phyloP scores from a whole-genome alignment of 257 asterid genomes.

The Solanum chmielewskii region DNA sequence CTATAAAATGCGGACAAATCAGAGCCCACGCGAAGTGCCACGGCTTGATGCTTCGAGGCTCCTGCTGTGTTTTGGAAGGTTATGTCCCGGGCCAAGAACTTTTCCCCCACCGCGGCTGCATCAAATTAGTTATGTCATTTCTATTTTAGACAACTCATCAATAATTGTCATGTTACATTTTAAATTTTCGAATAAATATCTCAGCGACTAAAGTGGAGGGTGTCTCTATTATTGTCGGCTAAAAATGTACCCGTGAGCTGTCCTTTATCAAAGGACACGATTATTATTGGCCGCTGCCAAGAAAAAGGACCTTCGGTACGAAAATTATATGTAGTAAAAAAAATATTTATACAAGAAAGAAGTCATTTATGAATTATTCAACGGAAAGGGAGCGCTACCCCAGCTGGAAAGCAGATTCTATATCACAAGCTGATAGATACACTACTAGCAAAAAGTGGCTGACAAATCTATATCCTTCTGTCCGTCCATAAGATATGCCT shows the following conservation, averaged over 20 bases:
- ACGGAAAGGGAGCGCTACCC: background rate
- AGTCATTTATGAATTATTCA: background rate
- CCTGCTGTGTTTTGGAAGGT: constrained; percentile 68
- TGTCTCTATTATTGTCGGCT: background rate
- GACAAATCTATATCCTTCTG: background rate
- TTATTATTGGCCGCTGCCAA: background rate
- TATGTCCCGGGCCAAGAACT: constrained; percentile 51
- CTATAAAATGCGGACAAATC: constrained; percentile 47
- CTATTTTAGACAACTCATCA: background rate
- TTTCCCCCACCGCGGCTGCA: constrained; percentile 52
- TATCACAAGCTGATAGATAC: background rate
- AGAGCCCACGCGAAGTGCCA: constrained; percentile 57
- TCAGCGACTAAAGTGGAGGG: background rate
- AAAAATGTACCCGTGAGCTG: background rate
- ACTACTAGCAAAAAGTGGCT: background rate
- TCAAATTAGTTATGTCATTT: background rate
- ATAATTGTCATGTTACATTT: background rate
- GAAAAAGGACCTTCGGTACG: background rate
- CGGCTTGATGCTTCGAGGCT: constrained; percentile 54
- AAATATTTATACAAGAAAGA: no score
- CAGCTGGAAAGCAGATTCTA: background rate
- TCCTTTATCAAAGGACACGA: background rate
- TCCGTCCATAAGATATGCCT: background rate
- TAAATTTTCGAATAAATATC: background rate
- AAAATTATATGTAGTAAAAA: background rate